Evolutionary conservation across 1,139 yeast species (phyloP).

Genomic region (Pichia sp.): DNA sequence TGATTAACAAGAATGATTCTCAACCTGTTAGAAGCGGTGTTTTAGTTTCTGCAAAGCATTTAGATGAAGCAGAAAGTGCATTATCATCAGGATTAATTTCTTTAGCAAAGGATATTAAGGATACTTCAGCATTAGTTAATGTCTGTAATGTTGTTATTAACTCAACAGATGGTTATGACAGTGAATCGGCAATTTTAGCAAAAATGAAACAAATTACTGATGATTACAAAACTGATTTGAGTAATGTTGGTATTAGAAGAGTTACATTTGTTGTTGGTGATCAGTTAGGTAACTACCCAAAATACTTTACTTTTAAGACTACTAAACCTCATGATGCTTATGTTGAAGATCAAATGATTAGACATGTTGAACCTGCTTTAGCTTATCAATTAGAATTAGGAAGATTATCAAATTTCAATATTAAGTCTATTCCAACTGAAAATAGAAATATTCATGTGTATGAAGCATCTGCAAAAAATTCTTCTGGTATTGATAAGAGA

Average conservation of each 20-base stretch:
- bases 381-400: constrained; percentile 96
- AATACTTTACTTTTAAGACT: constrained; percentile 81
- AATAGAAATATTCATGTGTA: constrained; percentile 96
- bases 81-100: constrained; percentile 69
- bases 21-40: constrained; percentile 79
- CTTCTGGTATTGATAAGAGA: constrained; percentile 81
- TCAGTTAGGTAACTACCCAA: constrained; percentile 81
- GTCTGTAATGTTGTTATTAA: constrained; percentile 77
- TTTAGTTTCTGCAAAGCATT: constrained; percentile 71
- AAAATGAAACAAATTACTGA: constrained; percentile 61
- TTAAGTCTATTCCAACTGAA: constrained; percentile 92
- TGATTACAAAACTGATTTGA: constrained; percentile 64
- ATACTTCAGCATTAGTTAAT: constrained; percentile 45
- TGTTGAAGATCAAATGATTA: constrained; percentile 78
- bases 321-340: constrained; percentile 58
- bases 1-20: constrained; percentile 57
- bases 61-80: constrained; percentile 86
- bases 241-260: constrained; percentile 75
- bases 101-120: constrained; percentile 40
- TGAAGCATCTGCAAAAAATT: constrained; percentile 91
- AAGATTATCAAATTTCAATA: constrained; percentile 88
- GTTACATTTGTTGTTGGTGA: constrained; percentile 85
- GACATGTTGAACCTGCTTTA: constrained; percentile 96
- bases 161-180: constrained; percentile 64
- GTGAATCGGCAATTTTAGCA: constrained; percentile 62